Base-by-base conservation (phyloP, 345 rosid genomes). In the Salix purpurea region DNA sequence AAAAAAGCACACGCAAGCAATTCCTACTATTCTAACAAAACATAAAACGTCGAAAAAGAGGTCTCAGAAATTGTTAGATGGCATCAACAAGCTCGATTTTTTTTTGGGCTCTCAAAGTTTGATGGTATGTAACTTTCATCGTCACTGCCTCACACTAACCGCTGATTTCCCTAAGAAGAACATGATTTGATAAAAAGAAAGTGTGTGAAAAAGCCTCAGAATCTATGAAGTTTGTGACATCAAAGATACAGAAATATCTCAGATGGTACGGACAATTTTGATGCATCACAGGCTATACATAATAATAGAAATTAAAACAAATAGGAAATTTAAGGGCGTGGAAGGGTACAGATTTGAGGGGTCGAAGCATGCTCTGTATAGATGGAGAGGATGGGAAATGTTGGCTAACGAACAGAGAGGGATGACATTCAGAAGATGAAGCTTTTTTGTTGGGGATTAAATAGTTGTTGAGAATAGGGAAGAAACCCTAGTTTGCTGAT, bases 231-330 rank as follows among this genome's bases (percentile, higher is more conserved):
- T 21, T 19, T 56, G n/a, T 46, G 19, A 32, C 77, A 74, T 74
- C 77, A 74, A 44, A 72, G 75, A 71, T 44, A 13, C 4, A 28
- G 21, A 72, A 11, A 9, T 7, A 66, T 74, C 77, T 74, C 71
- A 74, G 77, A 74, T 74, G 77, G 77, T 65, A 65, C 77, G 71
- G 65, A 74, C 77, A 74, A 74, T 10, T 74, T 52, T 32, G n/a
- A 28, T 44, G 62, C 77, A 65, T 74, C 77, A 74, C 61, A 2
- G 71, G 65, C 77, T 40, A 40, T 40, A 40, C 14, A 40, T 40
- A 2, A 2, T 3, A 40, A 40, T 40, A 40, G 14, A 40, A 21
- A 56, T n/a, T 12, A n/a, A 56, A 56, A 56, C 26, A 2, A 1
- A 26, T n/a, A 56, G 11, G 13, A 56, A 3, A 9, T 0, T n/a